Evolutionary conservation across 495 filamentous ascomycete genomes (phyloP).

Genomic region (Neurospora pannonica): DNA sequence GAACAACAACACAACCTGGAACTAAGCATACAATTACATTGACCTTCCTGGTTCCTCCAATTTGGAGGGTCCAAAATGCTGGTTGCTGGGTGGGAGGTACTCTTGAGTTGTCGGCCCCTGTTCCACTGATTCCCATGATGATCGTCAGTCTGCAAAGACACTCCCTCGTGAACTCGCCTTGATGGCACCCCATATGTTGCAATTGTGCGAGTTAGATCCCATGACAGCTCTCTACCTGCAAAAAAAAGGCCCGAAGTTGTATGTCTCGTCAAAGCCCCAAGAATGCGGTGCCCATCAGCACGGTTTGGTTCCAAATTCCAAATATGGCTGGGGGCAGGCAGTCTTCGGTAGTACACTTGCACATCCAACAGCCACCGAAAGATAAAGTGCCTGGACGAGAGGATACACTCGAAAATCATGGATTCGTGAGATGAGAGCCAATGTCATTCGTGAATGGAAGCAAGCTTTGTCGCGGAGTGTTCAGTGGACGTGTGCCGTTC

Average conservation of each 20-base stretch:
- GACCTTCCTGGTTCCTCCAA: background rate
- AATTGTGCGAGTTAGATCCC: background rate
- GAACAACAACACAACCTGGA: background rate
- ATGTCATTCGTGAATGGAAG: background rate
- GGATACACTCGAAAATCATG: background rate
- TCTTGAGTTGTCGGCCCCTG: background rate
- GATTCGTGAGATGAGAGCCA: background rate
- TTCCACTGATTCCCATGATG: background rate
- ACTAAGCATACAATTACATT: background rate
- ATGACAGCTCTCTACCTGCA: no score
- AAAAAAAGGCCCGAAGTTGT: background rate
- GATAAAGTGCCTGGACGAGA: background rate
- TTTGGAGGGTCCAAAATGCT: background rate
- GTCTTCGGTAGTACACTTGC: background rate
- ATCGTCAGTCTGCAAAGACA: background rate
- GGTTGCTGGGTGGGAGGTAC: background rate
- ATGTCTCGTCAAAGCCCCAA: background rate
- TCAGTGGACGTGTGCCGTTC: background rate
- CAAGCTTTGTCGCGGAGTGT: background rate
- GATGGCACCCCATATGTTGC: background rate
- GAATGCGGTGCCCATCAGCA: background rate
- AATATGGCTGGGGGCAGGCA: background rate
- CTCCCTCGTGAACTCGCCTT: background rate
- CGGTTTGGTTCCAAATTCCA: background rate
- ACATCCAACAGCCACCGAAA: background rate